Conservation (phyloP, 2,329 filamentous ascomycete genomes). For the Sarocladium kiliense region DNA sequence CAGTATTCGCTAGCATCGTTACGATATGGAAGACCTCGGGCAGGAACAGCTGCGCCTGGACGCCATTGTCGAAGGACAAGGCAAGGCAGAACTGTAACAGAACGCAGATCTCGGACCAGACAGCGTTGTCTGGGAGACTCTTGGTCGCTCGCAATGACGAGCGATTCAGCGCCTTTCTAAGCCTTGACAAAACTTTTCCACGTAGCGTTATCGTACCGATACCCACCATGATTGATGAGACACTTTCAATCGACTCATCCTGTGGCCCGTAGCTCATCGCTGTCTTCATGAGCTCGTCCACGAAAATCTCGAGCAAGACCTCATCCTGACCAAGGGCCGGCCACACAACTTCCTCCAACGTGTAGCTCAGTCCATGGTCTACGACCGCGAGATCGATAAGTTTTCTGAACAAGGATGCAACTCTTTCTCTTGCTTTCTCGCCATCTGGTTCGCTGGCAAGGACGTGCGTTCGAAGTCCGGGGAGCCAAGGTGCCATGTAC, state of each 20-base stretch:
- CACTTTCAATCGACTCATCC: slow-evolving; percentile 53
- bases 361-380: slow-evolving; percentile 53
- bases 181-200: slow-evolving; percentile 58
- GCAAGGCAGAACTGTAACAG: slow-evolving; percentile 61
- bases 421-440: slow-evolving; percentile 62
- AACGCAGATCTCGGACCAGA: slow-evolving; percentile 66
- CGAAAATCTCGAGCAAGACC: slow-evolving; percentile 58
- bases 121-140: slow-evolving; percentile 59
- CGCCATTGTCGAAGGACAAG: slow-evolving; percentile 62
- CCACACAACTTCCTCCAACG: slow-evolving; percentile 62
- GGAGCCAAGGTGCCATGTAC: slow-evolving; percentile 67
- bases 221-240: slow-evolving; percentile 58
- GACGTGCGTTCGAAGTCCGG: slow-evolving; percentile 54
- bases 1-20: slow-evolving; percentile 65
- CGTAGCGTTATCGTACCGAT: slow-evolving; percentile 62
- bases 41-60: slow-evolving; percentile 62
- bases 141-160: slow-evolving; percentile 63
- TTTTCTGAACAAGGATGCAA: slow-evolving; percentile 59
- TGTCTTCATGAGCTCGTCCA: slow-evolving; percentile 63
- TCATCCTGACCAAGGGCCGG: slow-evolving; percentile 61
- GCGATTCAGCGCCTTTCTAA: slow-evolving; percentile 62
- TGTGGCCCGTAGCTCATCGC: slow-evolving; percentile 52
- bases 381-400: slow-evolving; percentile 60
- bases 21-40: slow-evolving; percentile 67
- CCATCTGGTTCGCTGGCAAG: slow-evolving; percentile 55